Evolutionary conservation across 306 rosid species (phyloP), one percentile per base, ranked within the genome.

Genomic region (Crataegus laevigata): DNA sequence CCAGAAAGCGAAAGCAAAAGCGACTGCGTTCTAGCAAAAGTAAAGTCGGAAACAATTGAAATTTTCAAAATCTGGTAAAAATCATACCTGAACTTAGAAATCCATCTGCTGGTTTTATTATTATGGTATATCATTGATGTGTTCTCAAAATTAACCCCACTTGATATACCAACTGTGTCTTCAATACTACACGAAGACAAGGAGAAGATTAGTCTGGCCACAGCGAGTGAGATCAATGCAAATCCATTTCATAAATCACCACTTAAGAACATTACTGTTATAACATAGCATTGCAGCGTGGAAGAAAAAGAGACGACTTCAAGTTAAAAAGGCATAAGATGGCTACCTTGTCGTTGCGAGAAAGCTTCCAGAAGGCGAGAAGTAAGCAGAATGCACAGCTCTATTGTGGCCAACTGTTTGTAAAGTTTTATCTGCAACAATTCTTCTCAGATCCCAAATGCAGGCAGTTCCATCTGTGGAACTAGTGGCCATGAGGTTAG

Each of bases 371-470:
- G 91, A 90, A 69, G 96, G 97, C n/a, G 97, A 92, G 80, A 94
- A 94, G 75, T 82, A 90, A 12, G 97, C 99, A 47, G 99, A 92
- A 26, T 94, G 92, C 72, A 90, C 87, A 69, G 96, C 83, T 72
- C 82, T 86, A 78, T 79, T 47, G 83, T 88, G 97, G 38, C 78
- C 68, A 70, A 90, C 75, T 32, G 84, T 89, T 81, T 57, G 79
- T 77, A 94, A 82, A 42, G 83, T 80, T 43, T 78, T 87, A 54
- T 74, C 68, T 3, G 61, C 82, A 66, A 67, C 45, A 34, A 68
- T 71, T 67, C 69, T 81, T 87, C 96, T 90, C 86, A 94, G 86
- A 82, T 94, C 99, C 99, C 99, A 94, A 60, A 88, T 86, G 85
- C 99, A 85, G 73, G 89, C 93, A 75, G 89, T 89, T 73, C 89